Evolutionary conservation across 345 rosid genomes (phyloP).

Genomic region (Cardamine resedifolia): DNA sequence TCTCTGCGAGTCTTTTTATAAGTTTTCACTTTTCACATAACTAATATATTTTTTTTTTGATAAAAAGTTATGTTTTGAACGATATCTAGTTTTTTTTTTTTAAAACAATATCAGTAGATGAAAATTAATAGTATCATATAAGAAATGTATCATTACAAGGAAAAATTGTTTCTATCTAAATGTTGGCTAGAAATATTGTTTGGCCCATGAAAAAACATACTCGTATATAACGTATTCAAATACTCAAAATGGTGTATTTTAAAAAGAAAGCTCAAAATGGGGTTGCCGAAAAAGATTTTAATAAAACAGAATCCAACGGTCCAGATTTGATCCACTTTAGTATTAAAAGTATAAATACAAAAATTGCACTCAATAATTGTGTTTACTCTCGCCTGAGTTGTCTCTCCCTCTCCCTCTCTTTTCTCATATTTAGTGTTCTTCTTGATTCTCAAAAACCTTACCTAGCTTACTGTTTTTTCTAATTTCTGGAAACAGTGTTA

Average conservation of each 20-base stretch:
- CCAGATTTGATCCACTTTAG: background rate
- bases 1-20: background rate
- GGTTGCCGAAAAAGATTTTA: background rate
- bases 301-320: background rate
- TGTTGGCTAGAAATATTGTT: background rate
- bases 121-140: too few relatives aligned
- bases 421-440: background rate
- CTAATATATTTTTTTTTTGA: too few relatives aligned
- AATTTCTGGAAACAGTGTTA: background rate
- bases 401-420: background rate
- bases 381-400: background rate
- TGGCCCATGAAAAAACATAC: background rate
- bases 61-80: background rate
- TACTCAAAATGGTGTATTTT: background rate
- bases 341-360: background rate
- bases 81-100: too few relatives aligned
- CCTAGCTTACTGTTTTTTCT: background rate
- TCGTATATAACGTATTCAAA: background rate
- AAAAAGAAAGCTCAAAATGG: background rate
- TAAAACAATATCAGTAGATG: background rate
- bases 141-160: background rate
- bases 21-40: background rate
- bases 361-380: conserved; percentile 15
- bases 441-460: background rate
- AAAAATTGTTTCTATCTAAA: background rate